phyloP scores from a whole-genome alignment of 1,284 basidiomycete genomes.

The Leccinum ponderosum region DNA sequence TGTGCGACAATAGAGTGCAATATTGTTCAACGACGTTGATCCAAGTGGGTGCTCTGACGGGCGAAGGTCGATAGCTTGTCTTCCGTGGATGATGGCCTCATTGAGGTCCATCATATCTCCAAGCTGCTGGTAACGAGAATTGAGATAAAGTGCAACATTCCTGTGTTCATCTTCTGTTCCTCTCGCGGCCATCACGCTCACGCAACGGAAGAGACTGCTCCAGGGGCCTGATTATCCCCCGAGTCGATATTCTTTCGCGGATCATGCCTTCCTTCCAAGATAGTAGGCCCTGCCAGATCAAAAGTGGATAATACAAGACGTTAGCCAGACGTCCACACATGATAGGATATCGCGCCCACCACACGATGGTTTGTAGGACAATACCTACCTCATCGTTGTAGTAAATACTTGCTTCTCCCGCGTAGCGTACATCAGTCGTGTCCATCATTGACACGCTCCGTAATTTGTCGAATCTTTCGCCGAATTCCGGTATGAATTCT shows the following conservation, averaged over 20 bases:
- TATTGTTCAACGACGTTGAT: no score
- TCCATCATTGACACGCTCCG: conserved; percentile 27
- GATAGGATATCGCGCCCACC: not conserved
- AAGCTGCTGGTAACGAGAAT: no score
- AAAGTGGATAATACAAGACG: not conserved
- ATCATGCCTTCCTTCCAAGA: conserved; percentile 61
- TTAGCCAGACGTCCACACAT: conserved; percentile 4
- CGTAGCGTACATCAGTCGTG: conserved; percentile 39
- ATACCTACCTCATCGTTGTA: conserved; percentile 22
- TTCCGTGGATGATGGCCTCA: no score
- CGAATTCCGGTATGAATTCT: conserved; percentile 65
- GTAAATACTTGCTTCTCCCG: conserved; percentile 58
- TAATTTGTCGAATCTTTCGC: conserved; percentile 58
- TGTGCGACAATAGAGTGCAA: no score
- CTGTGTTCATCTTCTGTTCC: no score
- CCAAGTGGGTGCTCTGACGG: no score
- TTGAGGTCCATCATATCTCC: no score
- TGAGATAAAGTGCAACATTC: no score
- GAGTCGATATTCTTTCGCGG: conserved; percentile 83
- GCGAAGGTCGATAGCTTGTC: no score
- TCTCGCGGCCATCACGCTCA: no score
- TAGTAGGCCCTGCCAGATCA: conserved; percentile 31
- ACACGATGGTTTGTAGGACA: not conserved
- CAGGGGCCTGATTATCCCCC: conserved; percentile 76
- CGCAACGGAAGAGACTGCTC: conserved; percentile 41